A percentile compares a stretch with the other conserved stretches of the same genome.
phyloP scores from a whole-genome alignment of 352 stramenopile species.

The Phytopythium mirpurense region DNA sequence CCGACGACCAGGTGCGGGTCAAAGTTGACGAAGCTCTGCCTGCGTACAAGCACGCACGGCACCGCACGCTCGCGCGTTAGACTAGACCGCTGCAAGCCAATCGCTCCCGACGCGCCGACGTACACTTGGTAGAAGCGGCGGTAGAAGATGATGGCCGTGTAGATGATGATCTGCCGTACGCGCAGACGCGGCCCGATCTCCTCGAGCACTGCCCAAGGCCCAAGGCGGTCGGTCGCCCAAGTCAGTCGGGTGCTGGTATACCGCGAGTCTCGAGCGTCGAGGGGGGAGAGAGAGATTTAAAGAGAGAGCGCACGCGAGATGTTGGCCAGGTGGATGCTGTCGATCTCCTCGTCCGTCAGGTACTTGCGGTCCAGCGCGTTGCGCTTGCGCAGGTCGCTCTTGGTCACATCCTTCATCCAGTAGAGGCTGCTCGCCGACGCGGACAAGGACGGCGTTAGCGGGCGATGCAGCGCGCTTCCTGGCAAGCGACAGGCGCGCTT shows the following conservation, averaged over 20 bases:
- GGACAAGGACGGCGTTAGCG: not conserved
- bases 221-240: constrained; percentile 1
- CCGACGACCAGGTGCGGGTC: constrained; percentile 81
- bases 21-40: constrained; percentile 88
- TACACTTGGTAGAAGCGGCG: constrained; percentile 88
- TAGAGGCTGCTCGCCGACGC: constrained; percentile 45
- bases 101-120: no score
- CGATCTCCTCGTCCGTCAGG: constrained; percentile 78
- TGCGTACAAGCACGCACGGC: constrained; percentile 11
- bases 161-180: constrained; percentile 89
- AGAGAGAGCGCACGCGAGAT: constrained; percentile 50
- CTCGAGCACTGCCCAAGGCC: constrained; percentile 53
- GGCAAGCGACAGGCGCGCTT: not conserved
- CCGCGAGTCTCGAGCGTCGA: no score
- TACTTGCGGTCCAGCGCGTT: constrained; percentile 74
- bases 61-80: no score
- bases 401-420: constrained; percentile 86
- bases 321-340: constrained; percentile 87
- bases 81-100: no score
- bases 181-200: constrained; percentile 75
- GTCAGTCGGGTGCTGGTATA: no score
- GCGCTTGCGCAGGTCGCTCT: constrained; percentile 67
- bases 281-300: not conserved
- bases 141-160: constrained; percentile 88
- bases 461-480: not conserved